Evolutionary conservation across 2,329 filamentous ascomycete species (phyloP).

Genomic region (Aureobasidium mangrovei): DNA sequence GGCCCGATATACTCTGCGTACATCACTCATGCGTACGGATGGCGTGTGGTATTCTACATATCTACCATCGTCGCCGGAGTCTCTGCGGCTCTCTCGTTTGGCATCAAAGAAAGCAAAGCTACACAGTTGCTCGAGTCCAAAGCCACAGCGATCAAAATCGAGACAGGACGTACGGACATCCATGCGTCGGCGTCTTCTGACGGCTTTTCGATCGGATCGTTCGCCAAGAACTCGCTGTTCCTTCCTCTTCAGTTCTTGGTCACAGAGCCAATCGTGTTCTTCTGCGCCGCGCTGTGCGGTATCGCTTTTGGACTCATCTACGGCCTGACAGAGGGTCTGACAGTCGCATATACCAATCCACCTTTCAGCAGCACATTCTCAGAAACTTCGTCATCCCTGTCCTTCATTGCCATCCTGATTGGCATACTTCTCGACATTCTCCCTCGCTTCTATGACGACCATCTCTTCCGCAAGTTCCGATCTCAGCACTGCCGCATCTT

Average conservation of each 20-base stretch:
- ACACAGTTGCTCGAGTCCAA: slow-evolving; percentile 32
- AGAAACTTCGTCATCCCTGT: slow-evolving; percentile 37
- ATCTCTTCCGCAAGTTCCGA: slow-evolving; percentile 23
- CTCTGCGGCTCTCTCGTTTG: slow-evolving; percentile 28
- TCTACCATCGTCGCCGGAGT: slow-evolving; percentile 32
- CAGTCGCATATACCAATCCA: slow-evolving; percentile 19
- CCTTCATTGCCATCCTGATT: slow-evolving; percentile 55
- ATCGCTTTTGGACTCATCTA: slow-evolving; percentile 20
- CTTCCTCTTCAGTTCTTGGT: slow-evolving; percentile 36
- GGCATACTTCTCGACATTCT: slow-evolving; percentile 33
- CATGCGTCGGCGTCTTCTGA: background rate
- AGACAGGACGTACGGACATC: slow-evolving; percentile 20
- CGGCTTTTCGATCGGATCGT: slow-evolving; percentile 21
- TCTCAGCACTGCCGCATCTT: slow-evolving; percentile 19
- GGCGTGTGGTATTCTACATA: slow-evolving; percentile 40
- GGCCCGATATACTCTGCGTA: slow-evolving; percentile 39
- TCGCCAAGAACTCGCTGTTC: slow-evolving; percentile 32
- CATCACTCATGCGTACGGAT: slow-evolving; percentile 30
- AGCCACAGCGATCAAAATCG: slow-evolving; percentile 24
- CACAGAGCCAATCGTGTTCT: slow-evolving; percentile 40
- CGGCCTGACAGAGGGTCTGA: slow-evolving; percentile 18
- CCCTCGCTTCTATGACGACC: slow-evolving; percentile 33
- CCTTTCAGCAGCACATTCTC: slow-evolving; percentile 27
- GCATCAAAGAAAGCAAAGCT: slow-evolving; percentile 37
- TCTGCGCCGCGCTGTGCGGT: slow-evolving; percentile 26